Conservation (phyloP, 75 land plant species). For the Pseudotsuga menziesii region DNA sequence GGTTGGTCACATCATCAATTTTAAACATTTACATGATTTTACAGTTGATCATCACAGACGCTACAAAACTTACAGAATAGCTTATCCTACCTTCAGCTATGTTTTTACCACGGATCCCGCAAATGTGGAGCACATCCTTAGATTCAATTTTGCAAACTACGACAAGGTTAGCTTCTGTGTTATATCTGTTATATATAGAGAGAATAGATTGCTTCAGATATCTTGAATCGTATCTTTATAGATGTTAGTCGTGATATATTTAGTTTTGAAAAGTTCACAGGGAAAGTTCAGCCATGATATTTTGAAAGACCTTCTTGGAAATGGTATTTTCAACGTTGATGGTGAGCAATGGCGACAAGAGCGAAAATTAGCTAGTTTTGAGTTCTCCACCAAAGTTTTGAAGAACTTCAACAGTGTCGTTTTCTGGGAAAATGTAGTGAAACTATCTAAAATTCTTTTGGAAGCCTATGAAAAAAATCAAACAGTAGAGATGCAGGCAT, state of each 20-base stretch:
- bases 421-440: conserved; percentile 27
- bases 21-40: conserved; percentile 1
- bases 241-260: not conserved
- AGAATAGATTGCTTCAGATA: no score
- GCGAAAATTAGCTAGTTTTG: conserved; percentile 46
- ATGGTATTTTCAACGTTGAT: conserved; percentile 52
- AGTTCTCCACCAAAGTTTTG: conserved; percentile 42
- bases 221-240: no score
- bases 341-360: conserved; percentile 46
- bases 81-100: conserved; percentile 8
- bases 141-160: conserved; percentile 18
- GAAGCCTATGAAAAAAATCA: conserved; percentile 3
- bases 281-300: conserved; percentile 18
- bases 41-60: not conserved
- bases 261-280: conserved; percentile 18
- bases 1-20: not conserved
- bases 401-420: conserved; percentile 40
- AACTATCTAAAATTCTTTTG: conserved; percentile 21
- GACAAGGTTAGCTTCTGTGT: conserved; percentile 12
- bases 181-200: no score
- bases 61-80: conserved; percentile 8
- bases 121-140: conserved; percentile 18
- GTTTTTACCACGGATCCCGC: conserved; percentile 9
- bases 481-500: conserved; percentile 53
- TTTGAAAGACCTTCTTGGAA: conserved; percentile 35